Percentiles rank a stretch among this genome's conserved stretches.
These are phyloP conservation scores for Starmerella vaccinii DNA, from an alignment of 805 yeast genomes.

Conservation along the genomic window DNA sequence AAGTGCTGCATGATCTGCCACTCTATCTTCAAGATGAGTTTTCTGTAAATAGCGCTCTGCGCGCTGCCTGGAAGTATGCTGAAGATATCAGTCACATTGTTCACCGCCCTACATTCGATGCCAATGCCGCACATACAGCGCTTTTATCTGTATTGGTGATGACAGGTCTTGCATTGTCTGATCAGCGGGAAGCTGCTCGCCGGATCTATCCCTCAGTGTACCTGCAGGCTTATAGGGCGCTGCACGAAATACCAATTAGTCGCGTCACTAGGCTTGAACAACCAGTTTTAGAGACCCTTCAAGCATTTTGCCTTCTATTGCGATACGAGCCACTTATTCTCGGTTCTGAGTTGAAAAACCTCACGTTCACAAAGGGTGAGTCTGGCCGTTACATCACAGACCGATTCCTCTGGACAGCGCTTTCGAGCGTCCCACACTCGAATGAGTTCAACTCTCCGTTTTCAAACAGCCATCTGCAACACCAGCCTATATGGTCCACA, in stretches of 20 bases:
- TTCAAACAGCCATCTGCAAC: neutral
- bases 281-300: slow-evolving; percentile 25
- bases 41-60: slow-evolving; percentile 6
- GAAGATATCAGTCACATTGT: slow-evolving; percentile 22
- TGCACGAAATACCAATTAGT: slow-evolving; percentile 13
- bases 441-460: slow-evolving; percentile 9
- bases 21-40: neutral
- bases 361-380: slow-evolving; percentile 8
- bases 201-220: slow-evolving; percentile 21
- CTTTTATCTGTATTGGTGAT: slow-evolving; percentile 26
- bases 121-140: slow-evolving; percentile 23
- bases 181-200: slow-evolving; percentile 19
- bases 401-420: slow-evolving; percentile 22
- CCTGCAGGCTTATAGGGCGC: slow-evolving; percentile 22
- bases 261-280: slow-evolving; percentile 14
- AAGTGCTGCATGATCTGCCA: slow-evolving; percentile 10
- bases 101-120: slow-evolving; percentile 28
- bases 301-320: slow-evolving; percentile 27
- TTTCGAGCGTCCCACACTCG: slow-evolving; percentile 23
- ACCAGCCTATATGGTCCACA: slow-evolving; percentile 27
- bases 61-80: slow-evolving; percentile 25
- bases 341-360: slow-evolving; percentile 17
- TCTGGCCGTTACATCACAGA: slow-evolving; percentile 22
- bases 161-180: slow-evolving; percentile 28
- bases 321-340: slow-evolving; percentile 27